Conservation (phyloP, 2,329 filamentous ascomycete species). For the Dissoconium aciculare region DNA sequence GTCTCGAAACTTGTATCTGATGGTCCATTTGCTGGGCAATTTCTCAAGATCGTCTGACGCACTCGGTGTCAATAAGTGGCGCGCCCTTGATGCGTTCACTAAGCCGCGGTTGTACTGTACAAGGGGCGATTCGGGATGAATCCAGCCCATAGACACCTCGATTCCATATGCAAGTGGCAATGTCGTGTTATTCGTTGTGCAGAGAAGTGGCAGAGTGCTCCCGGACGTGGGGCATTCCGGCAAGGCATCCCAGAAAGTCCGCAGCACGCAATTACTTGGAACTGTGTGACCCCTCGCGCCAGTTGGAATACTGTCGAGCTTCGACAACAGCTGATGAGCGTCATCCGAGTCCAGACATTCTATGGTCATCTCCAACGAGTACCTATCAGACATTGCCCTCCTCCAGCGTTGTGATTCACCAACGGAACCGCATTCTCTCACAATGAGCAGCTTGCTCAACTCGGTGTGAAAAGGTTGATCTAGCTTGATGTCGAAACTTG, state of each 20-base stretch:
- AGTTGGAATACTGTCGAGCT: too few species aligned
- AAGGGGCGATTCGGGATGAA: slow-evolving; percentile 10
- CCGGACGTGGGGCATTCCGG: slow-evolving; percentile 14
- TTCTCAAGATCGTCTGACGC: slow-evolving; percentile 13
- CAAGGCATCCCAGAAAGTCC: slow-evolving; percentile 19
- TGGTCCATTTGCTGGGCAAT: slow-evolving; percentile 4
- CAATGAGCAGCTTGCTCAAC: slow-evolving; percentile 11
- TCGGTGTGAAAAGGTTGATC: slow-evolving; percentile 14
- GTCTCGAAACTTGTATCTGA: slow-evolving; percentile 16
- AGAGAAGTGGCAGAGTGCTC: slow-evolving; percentile 12
- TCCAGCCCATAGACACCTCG: slow-evolving; percentile 19
- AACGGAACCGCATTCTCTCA: slow-evolving; percentile 7
- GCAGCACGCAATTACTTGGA: too few species aligned
- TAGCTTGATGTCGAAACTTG: slow-evolving; percentile 14
- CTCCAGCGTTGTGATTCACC: slow-evolving; percentile 11
- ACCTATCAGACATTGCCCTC: slow-evolving; percentile 11
- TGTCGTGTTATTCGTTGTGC: slow-evolving; percentile 10
- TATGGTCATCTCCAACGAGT: slow-evolving; percentile 17
- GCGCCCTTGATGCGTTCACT: slow-evolving; percentile 2
- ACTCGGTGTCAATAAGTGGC: slow-evolving; percentile 18
- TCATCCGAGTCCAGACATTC: slow-evolving; percentile 19
- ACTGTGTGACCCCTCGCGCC: too few species aligned
- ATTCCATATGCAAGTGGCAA: slow-evolving; percentile 13
- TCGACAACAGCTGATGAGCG: too few species aligned
- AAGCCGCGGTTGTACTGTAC: slow-evolving; percentile 13